Percentiles rank a stretch among this genome's conserved stretches.
phyloP scores from a whole-genome alignment of 2,329 filamentous ascomycete genomes.

The Trichothecium roseum region DNA sequence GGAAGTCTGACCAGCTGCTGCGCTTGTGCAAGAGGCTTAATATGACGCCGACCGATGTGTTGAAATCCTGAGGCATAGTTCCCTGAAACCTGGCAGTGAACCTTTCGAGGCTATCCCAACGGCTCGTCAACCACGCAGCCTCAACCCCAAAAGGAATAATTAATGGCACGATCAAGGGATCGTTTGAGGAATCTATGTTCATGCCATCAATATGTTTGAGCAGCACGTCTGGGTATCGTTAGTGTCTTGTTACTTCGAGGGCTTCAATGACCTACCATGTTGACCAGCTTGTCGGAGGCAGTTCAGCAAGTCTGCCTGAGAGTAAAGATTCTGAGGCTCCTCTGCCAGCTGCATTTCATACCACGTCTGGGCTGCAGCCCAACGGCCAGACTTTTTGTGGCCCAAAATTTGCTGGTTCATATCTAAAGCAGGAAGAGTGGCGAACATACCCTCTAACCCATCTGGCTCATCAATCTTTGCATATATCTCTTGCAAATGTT shows the following conservation, averaged over 20 bases:
- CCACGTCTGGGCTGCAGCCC: slow-evolving; percentile 94
- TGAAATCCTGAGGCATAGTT: slow-evolving; percentile 54
- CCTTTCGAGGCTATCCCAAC: slow-evolving; percentile 65
- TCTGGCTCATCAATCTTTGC: slow-evolving; percentile 97
- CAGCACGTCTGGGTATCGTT: slow-evolving; percentile 54
- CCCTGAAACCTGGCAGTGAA: slow-evolving; percentile 50
- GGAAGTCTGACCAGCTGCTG: slow-evolving; percentile 40
- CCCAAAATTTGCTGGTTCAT: slow-evolving; percentile 89
- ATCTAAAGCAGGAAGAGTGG: slow-evolving; percentile 75
- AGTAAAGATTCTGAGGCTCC: slow-evolving; percentile 63
- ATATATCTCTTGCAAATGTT: slow-evolving; percentile 85
- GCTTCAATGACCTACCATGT: slow-evolving; percentile 51
- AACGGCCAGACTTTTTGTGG: slow-evolving; percentile 84
- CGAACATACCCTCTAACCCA: slow-evolving; percentile 87
- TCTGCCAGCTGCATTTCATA: slow-evolving; percentile 85
- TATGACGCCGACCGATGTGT: slow-evolving; percentile 59
- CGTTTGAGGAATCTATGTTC: slow-evolving; percentile 37
- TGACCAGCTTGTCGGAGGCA: slow-evolving; percentile 95
- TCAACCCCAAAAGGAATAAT: slow-evolving; percentile 80
- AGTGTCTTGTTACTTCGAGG: slow-evolving; percentile 6
- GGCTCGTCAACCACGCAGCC: slow-evolving; percentile 80
- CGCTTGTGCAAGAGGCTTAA: slow-evolving; percentile 50
- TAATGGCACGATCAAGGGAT: slow-evolving; percentile 63
- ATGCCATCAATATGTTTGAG: slow-evolving; percentile 81
- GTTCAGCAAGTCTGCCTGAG: slow-evolving; percentile 73